Evolutionary conservation across 2,329 filamentous ascomycete genomes (phyloP).

Genomic region (Claviceps sp.): DNA sequence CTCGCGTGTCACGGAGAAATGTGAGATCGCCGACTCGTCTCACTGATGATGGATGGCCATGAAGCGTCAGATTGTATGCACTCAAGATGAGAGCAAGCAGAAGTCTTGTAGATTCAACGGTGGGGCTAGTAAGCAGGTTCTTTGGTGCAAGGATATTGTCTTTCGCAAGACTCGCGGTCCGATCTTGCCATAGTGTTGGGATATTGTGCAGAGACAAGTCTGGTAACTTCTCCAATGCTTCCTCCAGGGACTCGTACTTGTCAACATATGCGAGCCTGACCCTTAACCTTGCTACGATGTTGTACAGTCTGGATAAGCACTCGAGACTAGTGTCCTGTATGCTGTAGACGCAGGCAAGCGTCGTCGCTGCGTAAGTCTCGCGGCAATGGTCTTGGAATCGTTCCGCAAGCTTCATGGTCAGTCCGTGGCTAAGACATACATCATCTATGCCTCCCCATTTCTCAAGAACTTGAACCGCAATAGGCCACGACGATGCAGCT

Average conservation of each 20-base stretch:
- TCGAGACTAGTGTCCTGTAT: conserved; percentile 45
- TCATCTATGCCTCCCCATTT: conserved; percentile 65
- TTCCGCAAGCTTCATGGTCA: conserved; percentile 44
- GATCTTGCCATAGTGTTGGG: conserved; percentile 10
- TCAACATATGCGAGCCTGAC: conserved; percentile 45
- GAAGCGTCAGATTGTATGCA: conserved; percentile 39
- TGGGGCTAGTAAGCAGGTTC: conserved; percentile 54
- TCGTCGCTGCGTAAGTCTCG: conserved; percentile 51
- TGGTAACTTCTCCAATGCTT: conserved; percentile 32
- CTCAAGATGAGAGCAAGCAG: conserved; percentile 51
- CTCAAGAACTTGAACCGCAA: conserved; percentile 49
- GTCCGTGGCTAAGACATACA: conserved; percentile 51
- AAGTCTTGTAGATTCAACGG: conserved; percentile 39
- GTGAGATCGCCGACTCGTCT: conserved; percentile 47
- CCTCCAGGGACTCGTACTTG: conserved; percentile 37
- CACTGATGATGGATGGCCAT: conserved; percentile 36
- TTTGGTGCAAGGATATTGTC: conserved; percentile 40
- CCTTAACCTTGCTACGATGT: conserved; percentile 42
- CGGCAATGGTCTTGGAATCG: conserved; percentile 46
- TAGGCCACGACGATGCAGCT: conserved; percentile 44
- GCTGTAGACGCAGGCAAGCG: conserved; percentile 54
- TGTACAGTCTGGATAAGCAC: conserved; percentile 46
- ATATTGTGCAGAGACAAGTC: conserved; percentile 19
- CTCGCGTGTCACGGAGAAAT: conserved; percentile 47
- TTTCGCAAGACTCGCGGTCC: conserved; percentile 18